A percentile compares a stretch with the other conserved stretches of the same genome.
Conservation (phyloP, 1,139 yeast species). For the Scheffersomyces cryptocercus region DNA sequence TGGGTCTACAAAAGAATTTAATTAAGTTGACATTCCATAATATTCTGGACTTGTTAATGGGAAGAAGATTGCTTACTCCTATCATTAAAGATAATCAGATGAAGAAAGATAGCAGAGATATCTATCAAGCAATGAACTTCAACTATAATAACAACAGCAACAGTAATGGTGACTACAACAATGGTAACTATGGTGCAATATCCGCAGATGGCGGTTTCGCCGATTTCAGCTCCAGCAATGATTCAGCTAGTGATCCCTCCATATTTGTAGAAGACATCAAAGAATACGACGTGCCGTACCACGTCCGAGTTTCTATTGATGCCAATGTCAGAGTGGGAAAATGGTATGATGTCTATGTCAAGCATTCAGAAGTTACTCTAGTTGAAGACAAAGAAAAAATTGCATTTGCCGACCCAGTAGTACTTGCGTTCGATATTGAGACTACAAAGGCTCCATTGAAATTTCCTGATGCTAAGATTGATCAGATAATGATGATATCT, state of each 20-base stretch:
- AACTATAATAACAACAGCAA: constrained; percentile 32
- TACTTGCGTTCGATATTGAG: constrained; percentile 95
- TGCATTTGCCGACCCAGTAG: constrained; percentile 97
- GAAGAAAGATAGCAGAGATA: constrained; percentile 66
- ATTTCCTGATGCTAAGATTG: constrained; percentile 91
- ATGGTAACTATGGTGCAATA: not conserved
- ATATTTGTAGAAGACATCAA: constrained; percentile 75
- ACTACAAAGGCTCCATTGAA: constrained; percentile 96
- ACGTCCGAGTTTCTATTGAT: constrained; percentile 93
- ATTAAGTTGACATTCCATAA: constrained; percentile 75
- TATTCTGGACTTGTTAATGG: constrained; percentile 69
- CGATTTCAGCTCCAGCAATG: constrained; percentile 12
- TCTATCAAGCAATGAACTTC: constrained; percentile 59
- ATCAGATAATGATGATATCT: constrained; percentile 98
- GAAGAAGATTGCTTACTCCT: constrained; percentile 69
- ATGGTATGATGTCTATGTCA: constrained; percentile 84
- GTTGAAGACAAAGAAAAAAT: constrained; percentile 71
- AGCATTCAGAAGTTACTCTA: constrained; percentile 55
- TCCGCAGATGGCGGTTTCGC: constrained; percentile 1
- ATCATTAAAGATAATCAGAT: constrained; percentile 68
- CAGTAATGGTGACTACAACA: constrained; percentile 16
- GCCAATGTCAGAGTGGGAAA: constrained; percentile 85
- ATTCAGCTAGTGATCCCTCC: constrained; percentile 50
- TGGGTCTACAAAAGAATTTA: constrained; percentile 69
- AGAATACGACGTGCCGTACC: constrained; percentile 96